A percentile compares a stretch with the other conserved stretches of the same genome.
phyloP scores from a whole-genome alignment of 331 rosid species.

The Acacia concinna region DNA sequence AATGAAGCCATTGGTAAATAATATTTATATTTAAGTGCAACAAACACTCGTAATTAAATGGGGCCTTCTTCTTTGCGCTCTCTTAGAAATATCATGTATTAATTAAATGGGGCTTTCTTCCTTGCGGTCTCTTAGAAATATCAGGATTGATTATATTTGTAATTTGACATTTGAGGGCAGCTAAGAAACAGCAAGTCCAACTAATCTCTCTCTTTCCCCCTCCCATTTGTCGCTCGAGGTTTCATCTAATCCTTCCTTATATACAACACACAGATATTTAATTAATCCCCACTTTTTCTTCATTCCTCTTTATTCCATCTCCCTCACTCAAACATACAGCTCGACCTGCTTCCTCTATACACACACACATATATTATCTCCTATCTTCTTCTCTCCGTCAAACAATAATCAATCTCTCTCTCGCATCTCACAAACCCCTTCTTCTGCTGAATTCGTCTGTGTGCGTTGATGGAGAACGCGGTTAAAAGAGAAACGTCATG shows the following conservation, averaged over 20 bases:
- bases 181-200: not conserved
- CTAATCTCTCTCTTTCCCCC: not conserved
- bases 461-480: slow-evolving; percentile 39
- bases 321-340: not conserved
- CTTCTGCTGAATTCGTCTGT: not conserved
- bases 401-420: not conserved
- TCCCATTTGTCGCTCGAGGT: not conserved
- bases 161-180: not conserved
- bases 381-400: slow-evolving; percentile 10
- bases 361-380: not conserved
- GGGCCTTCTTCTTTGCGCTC: no score
- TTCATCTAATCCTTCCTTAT: not conserved
- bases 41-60: no score
- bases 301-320: not conserved
- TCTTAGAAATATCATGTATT: no score
- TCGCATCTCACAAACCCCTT: not conserved
- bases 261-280: not conserved
- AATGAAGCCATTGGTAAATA: not conserved
- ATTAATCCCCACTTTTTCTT: not conserved
- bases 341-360: not conserved
- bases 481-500: not conserved
- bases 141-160: no score
- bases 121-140: no score
- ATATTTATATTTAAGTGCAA: no score
- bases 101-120: not conserved